Conservation (phyloP, 1,284 basidiomycete species). For the Schizophyllum commune region DNA sequence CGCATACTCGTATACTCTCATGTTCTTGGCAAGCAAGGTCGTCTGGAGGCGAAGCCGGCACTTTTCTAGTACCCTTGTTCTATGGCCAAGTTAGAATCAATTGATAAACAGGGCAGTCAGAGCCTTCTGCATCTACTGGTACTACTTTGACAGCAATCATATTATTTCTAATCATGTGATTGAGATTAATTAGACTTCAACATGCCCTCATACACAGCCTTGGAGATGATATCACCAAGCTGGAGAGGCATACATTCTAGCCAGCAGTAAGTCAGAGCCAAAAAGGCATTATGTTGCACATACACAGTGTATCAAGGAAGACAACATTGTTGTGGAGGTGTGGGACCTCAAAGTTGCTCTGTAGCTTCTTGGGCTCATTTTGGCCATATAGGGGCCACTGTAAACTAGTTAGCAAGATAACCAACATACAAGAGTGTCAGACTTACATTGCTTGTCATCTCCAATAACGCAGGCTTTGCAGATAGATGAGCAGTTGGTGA, state of each 20-base stretch:
- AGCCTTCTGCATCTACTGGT: constrained; percentile 33
- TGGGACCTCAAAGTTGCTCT: constrained; percentile 37
- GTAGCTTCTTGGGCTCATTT: constrained; percentile 25
- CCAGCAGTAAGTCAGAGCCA: constrained; percentile 2
- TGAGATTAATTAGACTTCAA: constrained; percentile 42
- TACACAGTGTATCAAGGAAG: constrained; percentile 40
- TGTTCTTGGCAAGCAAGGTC: too few species aligned
- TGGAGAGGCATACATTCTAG: constrained; percentile 71
- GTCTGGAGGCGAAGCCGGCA: too few species aligned
- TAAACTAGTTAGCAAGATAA: background rate
- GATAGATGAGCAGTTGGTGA: constrained; percentile 25
- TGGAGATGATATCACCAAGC: constrained; percentile 63
- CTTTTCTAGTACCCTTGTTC: too few species aligned
- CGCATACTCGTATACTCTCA: too few species aligned
- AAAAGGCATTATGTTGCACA: constrained; percentile 7
- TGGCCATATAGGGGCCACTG: constrained; percentile 39
- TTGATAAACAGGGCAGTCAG: constrained; percentile 12
- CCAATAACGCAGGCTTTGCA: constrained; percentile 56
- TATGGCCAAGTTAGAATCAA: constrained; percentile 12
- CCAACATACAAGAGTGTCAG: constrained; percentile 18
- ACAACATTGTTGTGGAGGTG: constrained; percentile 25
- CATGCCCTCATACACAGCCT: constrained; percentile 47
- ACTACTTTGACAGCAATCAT: constrained; percentile 28
- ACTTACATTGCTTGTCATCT: constrained; percentile 46
- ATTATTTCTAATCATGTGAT: constrained; percentile 24